A percentile compares a stretch with the other conserved stretches of the same genome.
Evolutionary conservation across 2,329 filamentous ascomycete genomes (phyloP).

Genomic region (Aureobasidium sp.): DNA sequence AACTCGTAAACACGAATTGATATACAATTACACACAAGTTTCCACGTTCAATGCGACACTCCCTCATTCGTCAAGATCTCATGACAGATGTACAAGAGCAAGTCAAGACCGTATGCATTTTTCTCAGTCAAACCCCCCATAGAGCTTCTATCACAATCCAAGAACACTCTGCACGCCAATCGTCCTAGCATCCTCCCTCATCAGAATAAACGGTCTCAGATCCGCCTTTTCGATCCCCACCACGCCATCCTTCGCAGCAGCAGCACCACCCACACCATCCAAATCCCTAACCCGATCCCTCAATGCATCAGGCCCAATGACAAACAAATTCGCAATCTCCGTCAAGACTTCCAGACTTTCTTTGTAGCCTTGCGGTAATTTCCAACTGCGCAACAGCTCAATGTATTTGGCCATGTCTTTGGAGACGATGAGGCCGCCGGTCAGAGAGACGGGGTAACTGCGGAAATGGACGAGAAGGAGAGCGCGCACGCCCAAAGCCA

Average conservation of each 20-base stretch:
- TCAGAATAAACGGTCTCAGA: slow-evolving; percentile 76
- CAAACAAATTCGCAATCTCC: slow-evolving; percentile 92
- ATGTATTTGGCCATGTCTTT: slow-evolving; percentile 95
- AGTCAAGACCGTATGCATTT: no score
- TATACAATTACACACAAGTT: no score
- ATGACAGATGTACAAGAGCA: no score
- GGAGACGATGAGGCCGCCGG: slow-evolving; percentile 87
- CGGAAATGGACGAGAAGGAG: slow-evolving; percentile 90
- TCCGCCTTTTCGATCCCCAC: slow-evolving; percentile 41
- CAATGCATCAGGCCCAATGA: slow-evolving; percentile 62
- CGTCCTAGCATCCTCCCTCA: slow-evolving; percentile 74
- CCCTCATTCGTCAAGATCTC: no score
- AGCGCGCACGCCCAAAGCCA: slow-evolving; percentile 69
- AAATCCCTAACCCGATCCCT: slow-evolving; percentile 44
- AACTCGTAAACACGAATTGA: no score
- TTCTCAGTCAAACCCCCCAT: background rate
- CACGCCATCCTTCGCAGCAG: slow-evolving; percentile 16
- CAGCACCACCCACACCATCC: slow-evolving; percentile 19
- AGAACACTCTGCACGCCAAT: slow-evolving; percentile 78
- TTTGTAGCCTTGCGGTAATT: slow-evolving; percentile 46
- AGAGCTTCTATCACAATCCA: slow-evolving; percentile 31
- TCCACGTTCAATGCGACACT: no score
- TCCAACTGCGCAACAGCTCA: slow-evolving; percentile 76
- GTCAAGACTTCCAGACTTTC: slow-evolving; percentile 70
- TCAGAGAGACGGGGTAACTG: slow-evolving; percentile 85